Percentiles rank a stretch among this genome's conserved stretches.
These are phyloP conservation scores for Asterionellopsis glacialis DNA, from an alignment of 108 stramenopile genomes.

Conservation along the genomic window DNA sequence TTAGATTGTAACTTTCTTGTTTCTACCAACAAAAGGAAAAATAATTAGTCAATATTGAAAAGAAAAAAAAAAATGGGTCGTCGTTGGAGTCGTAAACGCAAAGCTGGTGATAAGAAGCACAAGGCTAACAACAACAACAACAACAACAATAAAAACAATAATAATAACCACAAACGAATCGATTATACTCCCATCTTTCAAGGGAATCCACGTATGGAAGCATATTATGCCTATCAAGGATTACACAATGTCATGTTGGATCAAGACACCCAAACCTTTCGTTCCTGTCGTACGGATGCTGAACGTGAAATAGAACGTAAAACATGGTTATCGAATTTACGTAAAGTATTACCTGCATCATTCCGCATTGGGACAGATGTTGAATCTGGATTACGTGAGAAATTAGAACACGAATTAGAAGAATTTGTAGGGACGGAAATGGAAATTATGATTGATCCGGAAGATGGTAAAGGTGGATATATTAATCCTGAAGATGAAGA, in stretches of 20 bases:
- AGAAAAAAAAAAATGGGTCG: neutral
- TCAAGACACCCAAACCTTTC: conserved; percentile 22
- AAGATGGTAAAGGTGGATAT: conserved; percentile 38
- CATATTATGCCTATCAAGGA: conserved; percentile 73
- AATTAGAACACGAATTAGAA: conserved; percentile 54
- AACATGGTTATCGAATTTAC: conserved; percentile 51
- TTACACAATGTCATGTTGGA: conserved; percentile 35
- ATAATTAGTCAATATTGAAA: neutral
- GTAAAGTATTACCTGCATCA: conserved; percentile 59
- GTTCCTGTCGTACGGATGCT: conserved; percentile 41
- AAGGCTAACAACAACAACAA: neutral
- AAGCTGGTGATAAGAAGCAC: neutral
- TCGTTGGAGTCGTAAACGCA: conserved; percentile 1
- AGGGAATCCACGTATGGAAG: conserved; percentile 76
- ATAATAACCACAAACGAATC: neutral
- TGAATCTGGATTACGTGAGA: conserved; percentile 43
- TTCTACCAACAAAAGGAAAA: too few relatives aligned
- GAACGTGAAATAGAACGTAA: conserved; percentile 57
- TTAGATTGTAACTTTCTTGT: too few relatives aligned
- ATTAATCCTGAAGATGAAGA: conserved; percentile 12
- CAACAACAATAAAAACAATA: neutral
- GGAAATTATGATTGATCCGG: conserved; percentile 58
- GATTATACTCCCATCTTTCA: conserved; percentile 9
- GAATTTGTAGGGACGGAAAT: conserved; percentile 66
- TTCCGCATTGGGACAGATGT: conserved; percentile 77